phyloP scores from a whole-genome alignment of 352 stramenopile species.

The Phytophthora hybrid region DNA sequence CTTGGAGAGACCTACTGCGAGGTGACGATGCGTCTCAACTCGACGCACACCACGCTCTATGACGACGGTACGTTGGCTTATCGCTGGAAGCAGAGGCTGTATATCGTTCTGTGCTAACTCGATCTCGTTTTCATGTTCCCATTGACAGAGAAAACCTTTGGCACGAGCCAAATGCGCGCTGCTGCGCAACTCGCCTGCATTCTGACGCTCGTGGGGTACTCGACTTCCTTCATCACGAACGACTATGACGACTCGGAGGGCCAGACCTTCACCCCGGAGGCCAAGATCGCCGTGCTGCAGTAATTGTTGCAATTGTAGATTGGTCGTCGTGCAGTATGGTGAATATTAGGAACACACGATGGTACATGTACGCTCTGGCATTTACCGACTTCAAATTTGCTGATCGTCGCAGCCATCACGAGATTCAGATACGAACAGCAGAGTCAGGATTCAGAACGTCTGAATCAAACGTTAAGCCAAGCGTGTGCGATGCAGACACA shows the following conservation, averaged over 20 bases:
- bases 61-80: slow-evolving; percentile 58
- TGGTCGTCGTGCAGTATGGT: slow-evolving; percentile 6
- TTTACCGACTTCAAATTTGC: background rate
- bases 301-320: slow-evolving; percentile 22
- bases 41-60: slow-evolving; percentile 71
- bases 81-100: background rate
- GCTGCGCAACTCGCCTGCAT: slow-evolving; percentile 73
- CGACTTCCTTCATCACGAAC: slow-evolving; percentile 72
- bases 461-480: too few species aligned
- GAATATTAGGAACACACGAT: slow-evolving; percentile 5
- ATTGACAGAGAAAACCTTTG: slow-evolving; percentile 53
- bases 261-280: slow-evolving; percentile 38
- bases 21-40: slow-evolving; percentile 61
- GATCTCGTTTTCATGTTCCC: background rate
- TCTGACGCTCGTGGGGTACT: slow-evolving; percentile 77
- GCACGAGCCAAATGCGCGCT: slow-evolving; percentile 66
- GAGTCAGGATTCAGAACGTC: too few species aligned
- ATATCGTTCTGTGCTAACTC: background rate
- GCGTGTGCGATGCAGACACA: too few species aligned
- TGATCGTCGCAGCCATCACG: background rate
- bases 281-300: slow-evolving; percentile 40
- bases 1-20: slow-evolving; percentile 73
- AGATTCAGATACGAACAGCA: too few species aligned
- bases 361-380: background rate
- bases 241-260: slow-evolving; percentile 52